Base-by-base conservation (phyloP, 345 rosid genomes). In the Theobroma cacao region DNA sequence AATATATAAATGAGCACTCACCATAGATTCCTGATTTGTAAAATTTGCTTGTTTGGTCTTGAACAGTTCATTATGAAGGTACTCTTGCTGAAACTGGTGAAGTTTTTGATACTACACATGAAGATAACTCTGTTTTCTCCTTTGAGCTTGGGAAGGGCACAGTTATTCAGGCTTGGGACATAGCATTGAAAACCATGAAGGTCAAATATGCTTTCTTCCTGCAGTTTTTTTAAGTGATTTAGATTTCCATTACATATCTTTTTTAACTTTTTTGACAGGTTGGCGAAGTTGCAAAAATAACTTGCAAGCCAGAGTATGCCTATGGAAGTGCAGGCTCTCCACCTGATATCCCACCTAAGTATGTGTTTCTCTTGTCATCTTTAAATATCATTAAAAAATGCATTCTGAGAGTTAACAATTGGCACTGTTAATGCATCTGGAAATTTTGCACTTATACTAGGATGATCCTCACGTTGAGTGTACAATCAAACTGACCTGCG, bases 301-400 rank as follows among this genome's bases (percentile, higher is more conserved):
- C 89, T 59, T 94, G 98, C 89, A 94, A 90, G 85, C 94, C 99
- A 38, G 98, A 96, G 47, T 94, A 94, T 84, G 98, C 97, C 40
- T 96, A 96, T 74, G 95, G 99, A 45, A 84, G 88, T 74, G 88
- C 89, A 28, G 99, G 98, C 36, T 94, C 98, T 80, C 93, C 95
- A 36, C 98, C 98, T 0, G 98, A 94, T 69, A 90, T 96, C 77
- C 99, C 98, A 75, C 89, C 99, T 2, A 78, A 88, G 99, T 96
- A 91, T 76, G 84, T 72, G 40, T 40, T 33, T 77, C 10, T 77
- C 18, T 26, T 45, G 52, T 30, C 31, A 7, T 78, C 12, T 41
- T 53, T 60, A n/a, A n/a, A 17, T 36, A 6, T 61, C 31, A 50
- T 78, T 58, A 31, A 53, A 12, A 62, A 48, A 55, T 58, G 55